Conservation (phyloP, 345 rosid species). For the Aethionema arabicum region DNA sequence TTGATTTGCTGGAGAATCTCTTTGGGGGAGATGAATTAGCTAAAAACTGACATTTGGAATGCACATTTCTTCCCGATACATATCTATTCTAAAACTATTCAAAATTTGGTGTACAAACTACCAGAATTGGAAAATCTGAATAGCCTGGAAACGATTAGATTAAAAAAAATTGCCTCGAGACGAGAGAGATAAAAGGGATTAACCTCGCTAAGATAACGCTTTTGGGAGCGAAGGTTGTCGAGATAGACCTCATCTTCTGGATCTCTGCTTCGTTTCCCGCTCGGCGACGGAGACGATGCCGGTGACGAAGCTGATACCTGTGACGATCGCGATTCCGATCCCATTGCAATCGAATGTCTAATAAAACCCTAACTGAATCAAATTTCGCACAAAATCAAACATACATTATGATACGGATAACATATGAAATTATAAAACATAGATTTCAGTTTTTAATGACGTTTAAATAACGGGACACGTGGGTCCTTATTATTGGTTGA, state of each 20-base stretch:
- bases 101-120: too few species aligned
- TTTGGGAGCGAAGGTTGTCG: conserved; percentile 90
- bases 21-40: too few species aligned
- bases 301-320: conserved; percentile 38
- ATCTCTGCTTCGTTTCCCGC: conserved; percentile 79
- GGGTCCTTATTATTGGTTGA: not conserved
- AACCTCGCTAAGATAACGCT: conserved; percentile 97
- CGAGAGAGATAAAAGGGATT: not conserved
- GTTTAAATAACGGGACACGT: not conserved
- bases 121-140: not conserved
- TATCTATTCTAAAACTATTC: too few species aligned
- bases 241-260: conserved; percentile 92
- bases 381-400: not conserved
- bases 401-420: conserved; percentile 7
- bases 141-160: not conserved
- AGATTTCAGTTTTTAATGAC: not conserved
- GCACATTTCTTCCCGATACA: too few species aligned
- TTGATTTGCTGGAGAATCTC: too few species aligned
- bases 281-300: conserved; percentile 50
- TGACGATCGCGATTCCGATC: conserved; percentile 23
- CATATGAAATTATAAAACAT: not conserved
- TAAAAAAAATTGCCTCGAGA: not conserved
- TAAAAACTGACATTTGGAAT: too few species aligned
- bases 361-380: conserved; percentile 1
- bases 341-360: not conserved